These are phyloP conservation scores for Cercospora beticola DNA, from an alignment of 2,329 filamentous ascomycete genomes.

Conservation along the genomic window DNA sequence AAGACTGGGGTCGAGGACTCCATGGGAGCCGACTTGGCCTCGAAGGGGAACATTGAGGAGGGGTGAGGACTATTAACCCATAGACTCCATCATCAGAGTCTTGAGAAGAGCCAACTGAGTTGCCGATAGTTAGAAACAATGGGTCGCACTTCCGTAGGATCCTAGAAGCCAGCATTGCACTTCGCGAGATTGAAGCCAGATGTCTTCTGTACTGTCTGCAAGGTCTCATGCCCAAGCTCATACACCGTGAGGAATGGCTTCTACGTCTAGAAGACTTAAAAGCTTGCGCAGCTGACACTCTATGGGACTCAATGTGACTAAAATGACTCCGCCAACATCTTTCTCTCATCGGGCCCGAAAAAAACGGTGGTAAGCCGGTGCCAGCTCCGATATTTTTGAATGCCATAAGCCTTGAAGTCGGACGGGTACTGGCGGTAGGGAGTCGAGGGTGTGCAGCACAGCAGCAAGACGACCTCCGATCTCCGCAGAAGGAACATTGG, in stretches of 20 bases:
- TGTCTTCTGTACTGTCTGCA: too few relatives aligned
- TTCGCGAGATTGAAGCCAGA: too few relatives aligned
- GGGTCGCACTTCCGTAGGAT: background rate
- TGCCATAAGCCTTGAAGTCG: background rate
- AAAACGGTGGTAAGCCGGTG: too few relatives aligned
- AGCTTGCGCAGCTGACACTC: too few relatives aligned
- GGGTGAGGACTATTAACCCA: background rate
- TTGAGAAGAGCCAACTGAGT: background rate
- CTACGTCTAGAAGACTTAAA: too few relatives aligned
- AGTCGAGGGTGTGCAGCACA: background rate
- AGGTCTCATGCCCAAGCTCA: too few relatives aligned
- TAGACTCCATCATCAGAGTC: background rate
- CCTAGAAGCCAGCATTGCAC: too few relatives aligned
- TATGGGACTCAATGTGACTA: too few relatives aligned
- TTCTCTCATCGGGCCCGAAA: too few relatives aligned
- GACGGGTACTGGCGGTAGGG: background rate
- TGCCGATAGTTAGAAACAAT: background rate
- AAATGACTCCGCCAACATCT: too few relatives aligned
- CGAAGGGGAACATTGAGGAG: background rate
- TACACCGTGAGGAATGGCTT: too few relatives aligned
- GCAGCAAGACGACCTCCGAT: background rate
- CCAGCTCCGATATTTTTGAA: background rate
- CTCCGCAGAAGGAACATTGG: background rate
- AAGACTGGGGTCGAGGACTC: background rate
- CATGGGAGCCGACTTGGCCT: background rate